phyloP scores from a whole-genome alignment of 306 rosid species.

The Myrica gale region DNA sequence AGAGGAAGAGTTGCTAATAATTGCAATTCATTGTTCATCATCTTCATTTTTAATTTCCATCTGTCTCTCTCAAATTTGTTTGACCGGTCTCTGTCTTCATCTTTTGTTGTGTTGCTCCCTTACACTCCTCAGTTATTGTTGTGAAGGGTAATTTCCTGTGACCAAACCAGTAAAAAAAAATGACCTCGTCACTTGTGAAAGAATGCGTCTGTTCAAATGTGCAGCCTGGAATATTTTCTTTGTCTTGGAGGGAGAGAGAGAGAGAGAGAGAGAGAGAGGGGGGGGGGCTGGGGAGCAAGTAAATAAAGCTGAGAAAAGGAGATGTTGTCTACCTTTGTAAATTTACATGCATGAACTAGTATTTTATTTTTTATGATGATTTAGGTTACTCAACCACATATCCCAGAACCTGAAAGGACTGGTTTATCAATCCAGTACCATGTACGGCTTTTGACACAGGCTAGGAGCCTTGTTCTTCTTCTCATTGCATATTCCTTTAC shows the following conservation, averaged over 20 bases:
- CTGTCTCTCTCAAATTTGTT: not conserved
- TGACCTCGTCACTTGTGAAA: not conserved
- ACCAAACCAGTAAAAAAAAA: not conserved
- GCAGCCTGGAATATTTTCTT: not conserved
- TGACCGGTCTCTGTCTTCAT: not conserved
- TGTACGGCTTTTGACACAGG: no score
- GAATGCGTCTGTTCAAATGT: not conserved
- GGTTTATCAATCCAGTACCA: no score
- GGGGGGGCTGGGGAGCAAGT: not conserved
- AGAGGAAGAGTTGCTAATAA: not conserved
- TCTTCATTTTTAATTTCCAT: not conserved
- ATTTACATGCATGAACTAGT: no score
- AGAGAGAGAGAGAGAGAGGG: not conserved
- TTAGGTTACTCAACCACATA: no score
- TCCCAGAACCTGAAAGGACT: no score
- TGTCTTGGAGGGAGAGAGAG: no score
- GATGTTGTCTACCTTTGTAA: no score
- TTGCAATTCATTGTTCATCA: not conserved
- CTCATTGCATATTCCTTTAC: no score
- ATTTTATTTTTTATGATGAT: no score
- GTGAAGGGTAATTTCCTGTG: not conserved
- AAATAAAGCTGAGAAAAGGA: not conserved
- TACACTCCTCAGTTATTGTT: not conserved
- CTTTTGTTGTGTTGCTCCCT: not conserved
- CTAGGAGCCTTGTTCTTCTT: no score